These are phyloP conservation scores for Hypoxylon lenormandii DNA, from an alignment of 495 filamentous ascomycete species.

Conservation along the genomic window DNA sequence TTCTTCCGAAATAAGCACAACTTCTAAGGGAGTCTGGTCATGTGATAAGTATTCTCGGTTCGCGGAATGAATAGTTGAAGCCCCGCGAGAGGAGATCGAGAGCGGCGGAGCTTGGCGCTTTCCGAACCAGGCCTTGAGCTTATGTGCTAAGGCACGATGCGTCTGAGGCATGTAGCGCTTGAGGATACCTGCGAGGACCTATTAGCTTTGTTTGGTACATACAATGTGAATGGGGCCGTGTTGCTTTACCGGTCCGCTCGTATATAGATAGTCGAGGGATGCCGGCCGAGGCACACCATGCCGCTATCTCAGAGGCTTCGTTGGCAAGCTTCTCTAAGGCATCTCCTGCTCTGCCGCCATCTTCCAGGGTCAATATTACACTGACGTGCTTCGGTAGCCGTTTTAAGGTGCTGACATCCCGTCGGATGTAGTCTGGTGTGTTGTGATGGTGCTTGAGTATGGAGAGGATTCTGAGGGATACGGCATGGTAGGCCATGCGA, in stretches of 20 bases:
- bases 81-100: conserved; percentile 80
- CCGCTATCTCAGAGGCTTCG: conserved; percentile 87
- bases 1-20: conserved; percentile 88
- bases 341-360: conserved; percentile 72
- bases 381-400: conserved; percentile 86
- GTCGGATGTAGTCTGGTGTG: conserved; percentile 87
- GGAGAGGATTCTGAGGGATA: conserved; percentile 78
- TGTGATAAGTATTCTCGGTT: conserved; percentile 33
- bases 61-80: conserved; percentile 64
- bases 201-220: conserved; percentile 9
- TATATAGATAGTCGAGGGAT: conserved; percentile 89
- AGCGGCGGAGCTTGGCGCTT: conserved; percentile 71
- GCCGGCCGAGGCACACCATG: conserved; percentile 89
- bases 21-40: conserved; percentile 66
- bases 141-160: conserved; percentile 76
- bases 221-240: neutral
- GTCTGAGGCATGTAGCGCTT: conserved; percentile 85
- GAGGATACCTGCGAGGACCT: conserved; percentile 72
- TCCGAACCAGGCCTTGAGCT: conserved; percentile 86
- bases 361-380: conserved; percentile 81
- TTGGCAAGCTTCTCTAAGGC: conserved; percentile 84
- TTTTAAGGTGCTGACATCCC: conserved; percentile 80
- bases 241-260: conserved; percentile 80
- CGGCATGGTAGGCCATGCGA: conserved; percentile 79
- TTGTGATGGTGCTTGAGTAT: conserved; percentile 92